Evolutionary conservation across 805 yeast species (phyloP).

Genomic region (Wickerhamomyces bovis): DNA sequence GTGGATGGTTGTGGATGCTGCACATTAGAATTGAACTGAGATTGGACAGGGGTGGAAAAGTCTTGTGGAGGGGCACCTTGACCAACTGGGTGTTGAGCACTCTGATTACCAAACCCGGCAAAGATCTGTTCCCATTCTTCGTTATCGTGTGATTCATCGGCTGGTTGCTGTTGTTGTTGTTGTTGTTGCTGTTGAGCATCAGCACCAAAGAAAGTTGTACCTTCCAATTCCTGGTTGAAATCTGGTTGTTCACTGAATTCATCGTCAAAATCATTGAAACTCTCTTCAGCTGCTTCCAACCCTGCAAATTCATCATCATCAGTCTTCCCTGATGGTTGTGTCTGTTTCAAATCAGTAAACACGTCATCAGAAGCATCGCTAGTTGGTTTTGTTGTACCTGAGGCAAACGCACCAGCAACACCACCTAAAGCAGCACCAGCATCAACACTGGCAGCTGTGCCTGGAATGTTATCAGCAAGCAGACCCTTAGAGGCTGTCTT

Average conservation of each 20-base stretch:
- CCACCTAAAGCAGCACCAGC: conserved; percentile 26
- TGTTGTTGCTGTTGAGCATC: conserved; percentile 7
- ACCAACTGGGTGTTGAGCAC: conserved; percentile 9
- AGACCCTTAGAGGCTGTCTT: not conserved
- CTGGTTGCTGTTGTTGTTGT: conserved; percentile 1
- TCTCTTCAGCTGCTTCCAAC: conserved; percentile 34
- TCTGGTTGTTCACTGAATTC: conserved; percentile 17
- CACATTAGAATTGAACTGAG: not conserved
- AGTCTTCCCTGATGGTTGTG: not conserved
- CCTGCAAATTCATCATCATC: conserved; percentile 41
- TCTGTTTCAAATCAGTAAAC: conserved; percentile 8
- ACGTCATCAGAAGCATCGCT: conserved; percentile 3
- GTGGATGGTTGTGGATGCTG: conserved; percentile 4
- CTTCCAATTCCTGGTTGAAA: conserved; percentile 19
- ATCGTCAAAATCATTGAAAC: conserved; percentile 15
- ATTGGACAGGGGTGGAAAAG: conserved; percentile 6
- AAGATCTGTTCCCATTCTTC: conserved; percentile 95
- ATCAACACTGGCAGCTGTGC: conserved; percentile 10
- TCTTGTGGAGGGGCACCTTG: conserved; percentile 13
- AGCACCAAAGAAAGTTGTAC: conserved; percentile 19
- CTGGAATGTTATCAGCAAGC: not conserved
- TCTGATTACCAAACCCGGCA: conserved; percentile 74
- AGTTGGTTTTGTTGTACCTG: not conserved
- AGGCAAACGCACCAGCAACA: not conserved
- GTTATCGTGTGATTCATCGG: conserved; percentile 21